Evolutionary conservation across 768 basidiomycete species (phyloP), one percentile per base, ranked within the genome.

Genomic region (Pleurotus ostreatus): DNA sequence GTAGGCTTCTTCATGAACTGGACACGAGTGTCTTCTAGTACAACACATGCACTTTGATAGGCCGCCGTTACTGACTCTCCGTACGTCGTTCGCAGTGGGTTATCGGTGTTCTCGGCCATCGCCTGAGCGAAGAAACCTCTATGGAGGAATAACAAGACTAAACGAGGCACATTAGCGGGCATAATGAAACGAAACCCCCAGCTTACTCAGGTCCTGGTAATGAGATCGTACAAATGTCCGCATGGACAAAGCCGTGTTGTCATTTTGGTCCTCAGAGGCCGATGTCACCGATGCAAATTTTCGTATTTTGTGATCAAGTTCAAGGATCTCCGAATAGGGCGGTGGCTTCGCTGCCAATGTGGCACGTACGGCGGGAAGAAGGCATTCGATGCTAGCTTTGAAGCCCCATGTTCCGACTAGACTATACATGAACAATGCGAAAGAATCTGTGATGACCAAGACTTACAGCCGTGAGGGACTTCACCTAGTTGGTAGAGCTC

Each of bases 101-200:
- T 72, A 1, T 68, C 62, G 1, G 80, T 74, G 55, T 77, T 64
- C 55, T 80, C 77, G 2, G 74, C 66, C 66, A 85, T 71, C 4
- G 79, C 82, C 62, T 81, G 79, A 8, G 79, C 80, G 61, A 85
- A 84, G 64, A 76, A 82, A 16, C 76, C 74, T 49, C 83, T 74
- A 63, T 85, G 84, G 12, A 85, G 68, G 62, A 76, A 80, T 49
- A 85, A 60, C 11, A 83, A 70, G 63, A 81, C 82, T 84, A 57
- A 34, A 59, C 16, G 22, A 40, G 57, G 26, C 12, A 22, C 13
- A 15, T 18, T 11, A n/a, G 9, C 16, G 58, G 47, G 58, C 60
- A 16, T 56, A 16, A 16, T 56, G 16, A 15, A 44, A 39, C 38
- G 34, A 25, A n/a, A 55, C 30, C 11, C 25, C n/a, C 53, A 13